A percentile compares a stretch with the other conserved stretches of the same genome.
Conservation (phyloP, 2,329 filamentous ascomycete species). For the Penicillium sp. region DNA sequence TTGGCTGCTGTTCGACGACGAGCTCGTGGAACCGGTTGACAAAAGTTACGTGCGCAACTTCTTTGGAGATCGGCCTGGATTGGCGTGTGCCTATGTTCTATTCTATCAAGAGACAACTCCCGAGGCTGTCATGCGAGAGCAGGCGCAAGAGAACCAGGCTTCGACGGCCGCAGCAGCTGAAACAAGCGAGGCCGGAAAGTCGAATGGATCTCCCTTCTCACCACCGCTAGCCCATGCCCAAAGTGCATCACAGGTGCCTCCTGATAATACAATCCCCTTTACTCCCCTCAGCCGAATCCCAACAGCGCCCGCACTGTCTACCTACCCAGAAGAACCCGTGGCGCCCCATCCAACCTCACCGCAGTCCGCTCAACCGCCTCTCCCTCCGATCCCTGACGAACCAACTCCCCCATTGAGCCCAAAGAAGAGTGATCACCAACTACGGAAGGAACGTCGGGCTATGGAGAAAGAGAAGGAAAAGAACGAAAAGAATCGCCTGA, state of each 20-base stretch:
- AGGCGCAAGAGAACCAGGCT: conserved; percentile 71
- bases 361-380: conserved; percentile 19
- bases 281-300: conserved; percentile 39
- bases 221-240: conserved; percentile 41
- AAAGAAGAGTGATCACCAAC: conserved; percentile 64
- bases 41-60: conserved; percentile 96
- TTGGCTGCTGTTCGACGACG: conserved; percentile 96
- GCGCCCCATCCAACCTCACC: conserved; percentile 21
- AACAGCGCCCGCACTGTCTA: conserved; percentile 52
- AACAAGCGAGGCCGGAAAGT: conserved; percentile 31
- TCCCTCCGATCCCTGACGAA: conserved; percentile 37
- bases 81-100: conserved; percentile 92
- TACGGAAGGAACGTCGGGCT: conserved; percentile 61
- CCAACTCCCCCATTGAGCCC: conserved; percentile 42
- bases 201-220: conserved; percentile 34
- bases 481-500: conserved; percentile 56
- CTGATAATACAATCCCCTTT: conserved; percentile 38
- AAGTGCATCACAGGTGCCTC: conserved; percentile 39
- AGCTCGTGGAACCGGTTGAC: conserved; percentile 97
- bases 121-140: conserved; percentile 70
- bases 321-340: conserved; percentile 36
- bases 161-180: conserved; percentile 51
- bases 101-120: conserved; percentile 92
- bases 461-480: conserved; percentile 52
- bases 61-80: conserved; percentile 86